Evolutionary conservation across 345 rosid species (phyloP).

Genomic region (Citrus reticulata): DNA sequence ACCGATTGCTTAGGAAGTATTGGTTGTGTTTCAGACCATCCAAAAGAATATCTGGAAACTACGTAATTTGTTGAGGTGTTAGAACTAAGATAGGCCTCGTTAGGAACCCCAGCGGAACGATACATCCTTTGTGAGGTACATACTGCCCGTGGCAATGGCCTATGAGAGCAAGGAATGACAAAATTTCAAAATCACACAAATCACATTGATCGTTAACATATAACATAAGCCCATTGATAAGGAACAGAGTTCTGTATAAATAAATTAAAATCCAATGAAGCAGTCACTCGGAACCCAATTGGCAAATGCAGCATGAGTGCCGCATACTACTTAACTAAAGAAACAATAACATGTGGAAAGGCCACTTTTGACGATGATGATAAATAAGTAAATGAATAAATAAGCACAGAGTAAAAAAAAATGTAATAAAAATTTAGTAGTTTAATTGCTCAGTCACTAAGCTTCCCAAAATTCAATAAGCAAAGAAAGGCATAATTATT

Average conservation of each 20-base stretch:
- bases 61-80: conserved; percentile 20
- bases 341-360: not conserved
- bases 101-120: conserved; percentile 29
- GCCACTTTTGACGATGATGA: not conserved
- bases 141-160: conserved; percentile 42
- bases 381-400: not conserved
- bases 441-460: not conserved
- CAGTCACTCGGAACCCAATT: not conserved
- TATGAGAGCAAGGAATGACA: conserved; percentile 6
- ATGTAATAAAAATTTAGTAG: no score
- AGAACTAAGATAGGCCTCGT: conserved; percentile 28
- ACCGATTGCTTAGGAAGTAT: conserved; percentile 22
- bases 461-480: not conserved
- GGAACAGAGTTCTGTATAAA: not conserved
- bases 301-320: not conserved
- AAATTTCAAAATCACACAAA: not conserved
- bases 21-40: conserved; percentile 30
- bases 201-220: not conserved
- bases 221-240: not conserved
- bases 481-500: not conserved
- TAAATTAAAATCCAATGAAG: not conserved
- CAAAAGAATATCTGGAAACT: conserved; percentile 22
- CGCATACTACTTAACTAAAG: not conserved
- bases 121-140: conserved; percentile 38
- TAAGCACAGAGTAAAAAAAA: not conserved